Percentiles rank a stretch among this genome's conserved stretches.
Evolutionary conservation across 495 filamentous ascomycete species (phyloP).

Genomic region (Tuber indicum): DNA sequence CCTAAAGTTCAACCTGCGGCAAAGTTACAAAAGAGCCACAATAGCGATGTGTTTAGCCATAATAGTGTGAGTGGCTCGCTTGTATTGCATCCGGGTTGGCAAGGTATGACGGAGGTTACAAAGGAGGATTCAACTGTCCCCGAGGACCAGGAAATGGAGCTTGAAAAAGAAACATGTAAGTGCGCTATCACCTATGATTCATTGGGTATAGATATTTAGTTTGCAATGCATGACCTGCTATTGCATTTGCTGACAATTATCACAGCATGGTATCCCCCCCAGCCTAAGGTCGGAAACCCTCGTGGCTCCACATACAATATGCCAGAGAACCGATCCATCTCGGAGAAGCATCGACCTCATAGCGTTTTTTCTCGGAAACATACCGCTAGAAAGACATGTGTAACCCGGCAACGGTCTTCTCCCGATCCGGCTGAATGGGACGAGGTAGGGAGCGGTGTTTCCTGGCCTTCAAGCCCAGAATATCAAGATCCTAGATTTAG

Average conservation of each 20-base stretch:
- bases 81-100: slow-evolving; percentile 20
- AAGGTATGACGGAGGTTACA: slow-evolving; percentile 45
- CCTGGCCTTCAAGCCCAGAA: slow-evolving; percentile 3
- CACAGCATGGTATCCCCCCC: neutral
- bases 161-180: neutral
- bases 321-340: neutral
- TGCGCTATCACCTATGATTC: neutral
- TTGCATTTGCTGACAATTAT: neutral
- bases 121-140: slow-evolving; percentile 52
- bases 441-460: neutral
- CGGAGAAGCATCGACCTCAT: neutral
- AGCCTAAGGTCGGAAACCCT: neutral
- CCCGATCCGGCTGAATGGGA: neutral
- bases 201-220: neutral
- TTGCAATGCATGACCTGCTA: neutral
- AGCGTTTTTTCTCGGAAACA: neutral
- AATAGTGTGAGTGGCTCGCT: neutral
- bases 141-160: slow-evolving; percentile 50
- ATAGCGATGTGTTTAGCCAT: neutral
- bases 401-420: neutral
- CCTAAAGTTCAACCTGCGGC: slow-evolving; percentile 1
- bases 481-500: neutral
- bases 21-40: neutral
- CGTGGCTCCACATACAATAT: neutral
- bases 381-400: neutral